Evolutionary conservation across 257 asterid species (phyloP), one percentile per base, ranked within the genome.

Genomic region (Coffea canephora): DNA sequence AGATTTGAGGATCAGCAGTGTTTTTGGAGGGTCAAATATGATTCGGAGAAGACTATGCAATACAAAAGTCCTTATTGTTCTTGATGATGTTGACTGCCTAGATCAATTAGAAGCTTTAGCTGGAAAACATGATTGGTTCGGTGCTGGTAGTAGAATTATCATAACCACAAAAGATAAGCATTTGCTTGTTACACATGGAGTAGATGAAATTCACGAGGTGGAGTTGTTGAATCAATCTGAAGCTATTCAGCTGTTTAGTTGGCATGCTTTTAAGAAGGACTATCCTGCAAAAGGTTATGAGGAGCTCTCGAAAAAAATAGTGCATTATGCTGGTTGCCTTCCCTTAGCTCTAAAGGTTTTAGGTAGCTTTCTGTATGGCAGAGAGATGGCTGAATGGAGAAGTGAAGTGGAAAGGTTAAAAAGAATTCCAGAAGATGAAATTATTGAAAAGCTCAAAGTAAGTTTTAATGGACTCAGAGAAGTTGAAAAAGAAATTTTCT

Each of bases 81-180:
- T 78, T 9, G 69, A 78, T 23, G 81, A 78, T 39, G 19, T 78
- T 31, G 49, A 52, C 39, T 25, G 13, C 7, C 43, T 34, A 23
- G 67, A 78, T 0, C 81, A 78, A 12, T 50, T 78, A 34, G 68
- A 68, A 5, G 54, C 52, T 49, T 13, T 78, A 55, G 52, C 74
- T 52, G 69, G 69, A 31, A 41, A 36, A 21, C 49, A 57, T 67
- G 36, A 69, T 2, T 69, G 81, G 81, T 69, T 78, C 69, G 50
- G 55, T 36, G 23, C 76, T 7, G 81, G 81, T 3, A 78, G 75
- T 39, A 69, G 65, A 78, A n/a, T 78, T 73, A 78, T 78, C 50
- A 50, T 78, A 69, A 78, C 75, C 11, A 78, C 81, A 48, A 68
- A 66, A 55, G 13, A 78, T 36, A 55, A 54, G 25, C 73, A 69